Evolutionary conservation across 208 protist genomes (phyloP), one percentile per base, ranked within the genome.

Genomic region (Acanthamoeba divionensis): DNA sequence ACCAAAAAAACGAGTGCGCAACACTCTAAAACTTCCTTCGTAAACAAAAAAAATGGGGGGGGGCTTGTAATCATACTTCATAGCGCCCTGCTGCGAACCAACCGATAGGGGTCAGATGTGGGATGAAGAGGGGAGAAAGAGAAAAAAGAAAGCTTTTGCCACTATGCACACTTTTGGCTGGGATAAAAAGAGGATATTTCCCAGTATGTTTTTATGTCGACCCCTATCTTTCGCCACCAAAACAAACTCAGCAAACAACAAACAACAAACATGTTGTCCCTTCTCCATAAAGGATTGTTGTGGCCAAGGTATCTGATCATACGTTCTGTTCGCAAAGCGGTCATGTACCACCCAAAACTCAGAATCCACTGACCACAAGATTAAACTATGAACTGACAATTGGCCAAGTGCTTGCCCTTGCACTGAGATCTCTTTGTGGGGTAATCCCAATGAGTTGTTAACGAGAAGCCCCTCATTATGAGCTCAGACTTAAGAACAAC

Each of bases 81-180:
- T 82, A 44, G 36, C 41, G 71, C 12, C 60, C 9, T 18, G 47
- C 12, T 13, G 60, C n/a, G 31, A 82, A 82, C 71, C 71, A 82
- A 82, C 71, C 66, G 66, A 44, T 82, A 44, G 15, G 71, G 45
- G 71, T 44, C 71, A 62, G 71, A 82, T 57, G 71, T 82, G 47
- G 71, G 71, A 82, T 82, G 71, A 57, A 50, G 71, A 82, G 71
- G 71, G 26, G 71, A 82, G 71, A 82, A 50, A 82, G 60, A 82
- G 71, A 57, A 50, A 82, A 57, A 82, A 82, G 60, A 57, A n/a
- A 13, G 7, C n/a, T 12, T 0, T 18, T 1, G 36, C 5, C 66
- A 75, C 52, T 75, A 54, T 45, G 21, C 66, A 45, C 26, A 75
- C 52, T 54, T 45, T 75, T 75, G 66, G 4, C 66, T n/a, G 18